These are phyloP conservation scores for Sphagnum tenellum DNA, from an alignment of 225 moss, liverwort and hornwort species.

Conservation along the genomic window DNA sequence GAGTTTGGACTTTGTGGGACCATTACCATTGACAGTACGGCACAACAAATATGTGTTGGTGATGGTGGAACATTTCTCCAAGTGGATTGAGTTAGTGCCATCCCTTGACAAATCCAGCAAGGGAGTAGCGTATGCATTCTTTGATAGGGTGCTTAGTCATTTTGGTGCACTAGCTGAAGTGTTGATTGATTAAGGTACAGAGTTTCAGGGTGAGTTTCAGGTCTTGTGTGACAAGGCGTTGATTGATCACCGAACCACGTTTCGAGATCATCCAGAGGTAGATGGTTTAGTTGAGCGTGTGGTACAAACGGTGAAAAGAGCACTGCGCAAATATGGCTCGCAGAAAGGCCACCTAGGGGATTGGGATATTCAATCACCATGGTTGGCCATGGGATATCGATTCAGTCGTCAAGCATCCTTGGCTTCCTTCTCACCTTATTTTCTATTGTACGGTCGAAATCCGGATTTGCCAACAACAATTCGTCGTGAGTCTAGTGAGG, in stretches of 20 bases:
- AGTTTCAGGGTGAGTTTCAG: slow-evolving; percentile 11
- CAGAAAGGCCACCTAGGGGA: not conserved
- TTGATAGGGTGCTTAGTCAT: too few species aligned
- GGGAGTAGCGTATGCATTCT: too few species aligned
- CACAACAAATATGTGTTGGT: too few species aligned
- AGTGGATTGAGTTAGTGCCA: too few species aligned
- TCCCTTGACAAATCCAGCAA: too few species aligned
- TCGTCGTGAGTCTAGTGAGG: not conserved
- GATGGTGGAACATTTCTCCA: too few species aligned
- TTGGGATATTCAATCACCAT: slow-evolving; percentile 8
- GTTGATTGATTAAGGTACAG: not conserved
- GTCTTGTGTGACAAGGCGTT: slow-evolving; percentile 3
- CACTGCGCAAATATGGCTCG: slow-evolving; percentile 7
- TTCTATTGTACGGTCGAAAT: slow-evolving; percentile 2
- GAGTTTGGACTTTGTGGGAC: too few species aligned
- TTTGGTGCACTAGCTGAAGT: too few species aligned
- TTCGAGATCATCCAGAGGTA: slow-evolving; percentile 2
- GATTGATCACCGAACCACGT: slow-evolving; percentile 10
- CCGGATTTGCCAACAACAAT: not conserved
- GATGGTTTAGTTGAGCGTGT: slow-evolving; percentile 1
- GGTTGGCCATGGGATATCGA: slow-evolving; percentile 3
- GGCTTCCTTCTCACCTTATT: not conserved
- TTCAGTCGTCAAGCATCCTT: slow-evolving; percentile 1
- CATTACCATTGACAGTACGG: too few species aligned
- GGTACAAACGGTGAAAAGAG: slow-evolving; percentile 4